Conservation (phyloP, 495 filamentous ascomycete species). For the Podospora comata region DNA sequence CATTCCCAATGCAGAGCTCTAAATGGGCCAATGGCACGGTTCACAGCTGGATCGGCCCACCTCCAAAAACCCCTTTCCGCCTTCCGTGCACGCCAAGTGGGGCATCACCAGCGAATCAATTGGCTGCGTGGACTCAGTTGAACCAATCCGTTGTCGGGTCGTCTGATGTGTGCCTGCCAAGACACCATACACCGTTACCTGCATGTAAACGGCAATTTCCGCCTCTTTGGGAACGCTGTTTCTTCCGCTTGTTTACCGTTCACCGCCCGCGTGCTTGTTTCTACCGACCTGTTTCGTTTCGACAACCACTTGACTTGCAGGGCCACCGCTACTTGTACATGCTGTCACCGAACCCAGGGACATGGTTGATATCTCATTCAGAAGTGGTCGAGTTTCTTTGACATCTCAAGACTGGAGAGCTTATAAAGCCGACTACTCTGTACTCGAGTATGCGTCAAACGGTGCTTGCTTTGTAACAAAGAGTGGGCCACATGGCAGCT, state of each 20-base stretch:
- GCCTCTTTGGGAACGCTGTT: background rate
- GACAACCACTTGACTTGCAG: background rate
- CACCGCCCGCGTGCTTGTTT: background rate
- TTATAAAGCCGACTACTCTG: no score
- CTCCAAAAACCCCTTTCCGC: slow-evolving; percentile 24
- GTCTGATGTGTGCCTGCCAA: slow-evolving; percentile 27
- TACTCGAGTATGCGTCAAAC: background rate
- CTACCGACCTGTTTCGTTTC: background rate
- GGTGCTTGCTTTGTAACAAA: background rate
- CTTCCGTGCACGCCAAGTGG: slow-evolving; percentile 30
- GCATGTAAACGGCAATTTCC: slow-evolving; percentile 21
- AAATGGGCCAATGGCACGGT: slow-evolving; percentile 15
- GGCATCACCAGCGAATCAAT: background rate
- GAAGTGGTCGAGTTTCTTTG: background rate
- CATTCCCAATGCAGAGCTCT: slow-evolving; percentile 2
- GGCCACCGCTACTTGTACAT: background rate
- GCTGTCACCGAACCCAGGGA: background rate
- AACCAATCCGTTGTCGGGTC: slow-evolving; percentile 14
- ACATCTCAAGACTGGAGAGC: background rate
- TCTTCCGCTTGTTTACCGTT: background rate
- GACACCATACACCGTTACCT: slow-evolving; percentile 18
- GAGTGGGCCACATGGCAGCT: background rate
- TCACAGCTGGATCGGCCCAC: slow-evolving; percentile 34
- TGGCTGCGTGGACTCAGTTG: slow-evolving; percentile 17
- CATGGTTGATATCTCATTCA: background rate